These are phyloP conservation scores for Trametes sp. DNA, from an alignment of 1,284 basidiomycete species.

Conservation along the genomic window DNA sequence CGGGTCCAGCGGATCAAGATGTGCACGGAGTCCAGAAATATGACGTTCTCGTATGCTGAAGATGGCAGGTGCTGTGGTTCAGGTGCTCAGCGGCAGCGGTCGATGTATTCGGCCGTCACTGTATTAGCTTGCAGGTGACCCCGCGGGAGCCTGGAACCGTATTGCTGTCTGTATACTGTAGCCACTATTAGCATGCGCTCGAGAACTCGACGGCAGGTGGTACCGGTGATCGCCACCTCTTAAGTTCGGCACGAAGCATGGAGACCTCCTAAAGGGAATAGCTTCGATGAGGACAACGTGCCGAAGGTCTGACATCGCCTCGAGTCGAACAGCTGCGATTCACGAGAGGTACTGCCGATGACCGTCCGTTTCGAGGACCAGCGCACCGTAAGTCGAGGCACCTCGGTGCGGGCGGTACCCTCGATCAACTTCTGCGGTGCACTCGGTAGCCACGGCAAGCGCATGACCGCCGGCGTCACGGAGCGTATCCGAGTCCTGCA, in stretches of 20 bases:
- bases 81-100: background rate
- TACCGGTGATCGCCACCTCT: background rate
- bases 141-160: no score
- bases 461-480: slow-evolving; percentile 4
- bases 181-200: background rate
- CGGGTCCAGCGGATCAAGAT: slow-evolving; percentile 4
- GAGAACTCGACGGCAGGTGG: background rate
- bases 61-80: slow-evolving; percentile 15
- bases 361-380: slow-evolving; percentile 25
- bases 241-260: background rate
- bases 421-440: slow-evolving; percentile 20
- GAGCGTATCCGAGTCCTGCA: background rate
- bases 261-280: background rate
- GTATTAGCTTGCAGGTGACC: background rate
- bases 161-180: background rate
- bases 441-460: slow-evolving; percentile 17
- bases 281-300: background rate
- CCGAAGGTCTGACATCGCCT: background rate
- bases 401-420: slow-evolving; percentile 10
- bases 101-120: no score
- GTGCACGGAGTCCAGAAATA: slow-evolving; percentile 8
- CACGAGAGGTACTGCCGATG: slow-evolving; percentile 25
- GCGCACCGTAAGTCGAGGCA: background rate
- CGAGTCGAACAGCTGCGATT: slow-evolving; percentile 3
- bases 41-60: slow-evolving; percentile 4